Base-by-base conservation (phyloP, 1,284 basidiomycete species). In the Takashimella tepidaria region DNA sequence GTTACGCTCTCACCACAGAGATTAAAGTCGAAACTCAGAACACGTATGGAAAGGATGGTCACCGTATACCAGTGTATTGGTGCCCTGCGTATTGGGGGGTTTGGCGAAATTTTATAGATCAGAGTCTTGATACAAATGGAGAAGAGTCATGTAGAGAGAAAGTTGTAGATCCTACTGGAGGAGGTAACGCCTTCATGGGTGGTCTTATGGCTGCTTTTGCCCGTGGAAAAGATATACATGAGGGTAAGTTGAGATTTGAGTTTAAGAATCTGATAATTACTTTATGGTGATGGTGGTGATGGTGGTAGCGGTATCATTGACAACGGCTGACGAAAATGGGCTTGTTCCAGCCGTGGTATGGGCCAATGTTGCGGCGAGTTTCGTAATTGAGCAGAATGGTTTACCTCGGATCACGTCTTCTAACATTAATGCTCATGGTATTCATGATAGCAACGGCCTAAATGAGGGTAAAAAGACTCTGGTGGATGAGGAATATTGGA, bases 151-250 rank as follows among this genome's bases (percentile, higher is more conserved):
- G n/a, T n/a, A n/a, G n/a, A n/a, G 58, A 31, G 11, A 57, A 52
- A 41, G 65, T 73, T 3, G 63, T 70, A 1, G 72, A 74, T 53
- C 72, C 72, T 5, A 75, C 73, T 1, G 73, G 73, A 1, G 71
- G 69, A 0, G 73, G 73, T 1, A 75, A 75, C 54, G 67, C 69
- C 21, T 72, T 74, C 55, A 67, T 74, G 63, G 73, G 73, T 11
- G 73, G 68, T 1, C 48, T 74, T 3, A 60, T 63, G 40, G 72
- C 72, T 3, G 73, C 68, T 2, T 54, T 74, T 27, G 53, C 63
- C 42, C 54, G 56, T 46, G 69, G 64, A 19, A 52, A 60, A 40
- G 55, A 53, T 41, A 43, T 74, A 13, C 49, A 61, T 11, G 59
- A 69, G 45, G 69, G 72, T 74, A 46, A 49, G 70, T 61, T 44